Evolutionary conservation across 1,284 basidiomycete species (phyloP).

Genomic region (Cryptococcus sp.): DNA sequence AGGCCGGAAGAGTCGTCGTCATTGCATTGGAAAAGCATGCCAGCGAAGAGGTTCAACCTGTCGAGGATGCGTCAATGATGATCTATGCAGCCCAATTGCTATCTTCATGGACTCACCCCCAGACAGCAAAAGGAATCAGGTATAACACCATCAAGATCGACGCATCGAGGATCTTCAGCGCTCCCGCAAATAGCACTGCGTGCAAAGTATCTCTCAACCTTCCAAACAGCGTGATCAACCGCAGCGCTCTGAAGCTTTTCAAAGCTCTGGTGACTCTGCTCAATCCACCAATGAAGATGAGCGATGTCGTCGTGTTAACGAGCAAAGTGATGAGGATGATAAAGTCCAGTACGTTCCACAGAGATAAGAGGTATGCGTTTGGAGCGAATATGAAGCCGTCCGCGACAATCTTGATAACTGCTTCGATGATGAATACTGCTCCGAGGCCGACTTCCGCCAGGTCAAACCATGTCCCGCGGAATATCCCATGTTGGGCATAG

Average conservation of each 20-base stretch:
- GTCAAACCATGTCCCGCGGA: conserved; percentile 82
- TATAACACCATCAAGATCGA: conserved; percentile 90
- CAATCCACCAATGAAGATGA: conserved; percentile 77
- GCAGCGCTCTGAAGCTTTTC: conserved; percentile 84
- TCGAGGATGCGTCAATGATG: neutral
- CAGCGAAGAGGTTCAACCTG: conserved; percentile 82
- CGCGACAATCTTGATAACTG: conserved; percentile 82
- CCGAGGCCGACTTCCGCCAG: conserved; percentile 77
- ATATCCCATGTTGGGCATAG: conserved; percentile 63
- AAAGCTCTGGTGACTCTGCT: conserved; percentile 80
- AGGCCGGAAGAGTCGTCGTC: conserved; percentile 65
- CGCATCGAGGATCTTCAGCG: conserved; percentile 83
- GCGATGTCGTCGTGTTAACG: conserved; percentile 75
- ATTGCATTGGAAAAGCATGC: conserved; percentile 83
- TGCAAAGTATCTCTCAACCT: conserved; percentile 88
- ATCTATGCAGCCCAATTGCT: neutral
- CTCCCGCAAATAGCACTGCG: conserved; percentile 86
- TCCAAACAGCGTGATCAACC: conserved; percentile 85
- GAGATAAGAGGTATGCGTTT: conserved; percentile 86
- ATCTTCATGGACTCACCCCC: conserved; percentile 68
- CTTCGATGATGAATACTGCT: conserved; percentile 76
- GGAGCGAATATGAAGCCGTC: conserved; percentile 92
- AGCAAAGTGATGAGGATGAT: conserved; percentile 79
- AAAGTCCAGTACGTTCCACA: conserved; percentile 93
- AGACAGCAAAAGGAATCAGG: conserved; percentile 95